Base-by-base conservation (phyloP, 495 filamentous ascomycete species). In the Penicillium verhagenii region DNA sequence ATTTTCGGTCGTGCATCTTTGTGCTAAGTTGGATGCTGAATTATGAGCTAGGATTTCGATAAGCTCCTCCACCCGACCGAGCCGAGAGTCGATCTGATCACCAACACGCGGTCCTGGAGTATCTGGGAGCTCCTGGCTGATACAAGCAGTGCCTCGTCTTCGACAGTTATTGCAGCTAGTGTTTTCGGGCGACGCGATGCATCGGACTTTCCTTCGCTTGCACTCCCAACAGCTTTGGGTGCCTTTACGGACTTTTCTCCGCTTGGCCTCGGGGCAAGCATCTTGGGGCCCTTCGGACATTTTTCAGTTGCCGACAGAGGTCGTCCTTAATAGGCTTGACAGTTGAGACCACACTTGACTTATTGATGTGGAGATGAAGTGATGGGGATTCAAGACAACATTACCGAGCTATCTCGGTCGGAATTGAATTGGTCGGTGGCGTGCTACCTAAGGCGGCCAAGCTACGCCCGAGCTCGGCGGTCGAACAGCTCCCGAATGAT, bases 221-320 rank as follows among this genome's bases (percentile, higher is more conserved):
- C 73, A 80, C 54, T 79, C 78, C 76, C 76, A 80, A 55, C 78
- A 82, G 50, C 75, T 78, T 13, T 64, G 70, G 1, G 77, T 80
- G 11, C 79, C 78, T 52, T 79, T 82, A 18, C 77, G 72, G 29
- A 79, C 31, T 53, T 59, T 72, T 68, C 55, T 57, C 37, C 63
- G 60, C 31, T 59, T 62, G 31, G 47, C 39, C 11, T 19, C 38
- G 21, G 49, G 24, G 14, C 24, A 23, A 19, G 29, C 26, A 25
- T 52, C 23, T 37, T 10, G 29, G 26, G n/a, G 16, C n/a, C 10
- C 6, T 21, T 48, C 45, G 45, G 45, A 11, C 45, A 48, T 31
- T 1, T 18, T 45, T 19, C 20, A 21, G 3, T 14, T 21, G 38
- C 6, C 6, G 16, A 16, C 33, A 2, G 13, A 2, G 33, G 6